Conservation (phyloP, 441 rosid genomes). For the Macaranga tanarius region DNA sequence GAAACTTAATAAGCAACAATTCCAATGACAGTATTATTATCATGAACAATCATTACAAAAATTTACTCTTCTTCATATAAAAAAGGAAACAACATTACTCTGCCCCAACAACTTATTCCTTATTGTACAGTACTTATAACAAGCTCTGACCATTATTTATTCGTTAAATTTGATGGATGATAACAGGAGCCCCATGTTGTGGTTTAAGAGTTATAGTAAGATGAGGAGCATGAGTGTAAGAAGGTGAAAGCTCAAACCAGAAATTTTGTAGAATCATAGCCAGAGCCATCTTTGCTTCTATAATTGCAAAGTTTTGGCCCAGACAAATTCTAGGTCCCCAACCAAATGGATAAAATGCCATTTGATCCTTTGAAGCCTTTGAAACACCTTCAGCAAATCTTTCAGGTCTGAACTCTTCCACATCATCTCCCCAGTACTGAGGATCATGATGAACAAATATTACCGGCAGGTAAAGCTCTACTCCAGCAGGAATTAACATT, state of each 20-base stretch:
- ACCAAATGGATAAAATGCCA: conserved; percentile 28
- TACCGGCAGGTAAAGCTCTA: too few relatives aligned
- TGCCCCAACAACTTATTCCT: neutral
- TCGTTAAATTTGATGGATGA: conserved; percentile 8
- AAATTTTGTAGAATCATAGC: conserved; percentile 25
- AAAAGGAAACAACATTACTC: too few relatives aligned
- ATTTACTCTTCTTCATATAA: too few relatives aligned
- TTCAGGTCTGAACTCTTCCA: conserved; percentile 30
- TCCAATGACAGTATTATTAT: too few relatives aligned
- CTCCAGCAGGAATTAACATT: conserved; percentile 15
- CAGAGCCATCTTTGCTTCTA: conserved; percentile 27
- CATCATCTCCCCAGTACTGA: conserved; percentile 30
- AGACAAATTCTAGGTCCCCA: conserved; percentile 29
- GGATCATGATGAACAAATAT: conserved; percentile 29
- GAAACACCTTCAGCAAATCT: conserved; percentile 36
- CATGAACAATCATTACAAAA: too few relatives aligned
- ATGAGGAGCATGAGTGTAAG: conserved; percentile 22
- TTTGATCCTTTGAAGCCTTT: conserved; percentile 32
- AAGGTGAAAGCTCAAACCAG: conserved; percentile 15
- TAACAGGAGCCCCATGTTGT: conserved; percentile 23
- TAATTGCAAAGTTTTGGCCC: conserved; percentile 24
- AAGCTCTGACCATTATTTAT: neutral
- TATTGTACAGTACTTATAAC: neutral
- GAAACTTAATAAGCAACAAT: too few relatives aligned
- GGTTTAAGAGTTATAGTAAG: conserved; percentile 11